Base-by-base conservation (phyloP, 176 grass and related monocot genomes). In the Miscanthus lutarioriparius region DNA sequence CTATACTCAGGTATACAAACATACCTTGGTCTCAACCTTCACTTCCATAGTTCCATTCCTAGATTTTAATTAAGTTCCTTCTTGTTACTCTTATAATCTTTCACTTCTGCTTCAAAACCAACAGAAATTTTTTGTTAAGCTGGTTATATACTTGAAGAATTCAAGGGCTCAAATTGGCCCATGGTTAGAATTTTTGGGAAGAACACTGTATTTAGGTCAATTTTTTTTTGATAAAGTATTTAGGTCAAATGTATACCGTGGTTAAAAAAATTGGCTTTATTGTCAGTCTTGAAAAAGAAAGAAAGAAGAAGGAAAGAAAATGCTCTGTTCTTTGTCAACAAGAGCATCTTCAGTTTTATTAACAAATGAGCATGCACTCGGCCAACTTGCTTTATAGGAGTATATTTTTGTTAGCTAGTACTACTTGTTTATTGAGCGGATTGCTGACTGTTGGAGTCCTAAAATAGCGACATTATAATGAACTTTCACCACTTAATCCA, bases 1-100 rank as follows among this genome's bases (percentile, higher is more conserved):
- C 83, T 6, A 33, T 85, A 26, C 65, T 85, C 11, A 85, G 83
- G 83, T 85, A 19, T 7, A 2, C 6, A 32, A 15, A 19, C 30
- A 56, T 56, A 7, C 1, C 20, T 17, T 8, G n/a, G n/a, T n/a
- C n/a, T n/a, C n/a, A n/a, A 1, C 25, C 26, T 15, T n/a, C 10
- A 10, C 27, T 77, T 15, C 8, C 1, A 2, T 30, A 14, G 32
- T 36, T 36, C 35, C 35, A 44, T 44, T 44, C 2, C 17, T 2
- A 1, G 43, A 73, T n/a, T 37, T 64, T 10, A 7, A 0, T 20
- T 7, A 8, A 54, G 38, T 6, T n/a, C n/a, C n/a, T n/a, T n/a
- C n/a, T 30, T 48, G 39, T 47, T 28, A 23, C 4, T 27, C 13
- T 16, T 27, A 23, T 12, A 22, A 11, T 69, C 33, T 3, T 68